Evolutionary conservation across 2,329 filamentous ascomycete genomes (phyloP).

Genomic region (Exophiala calicioides): DNA sequence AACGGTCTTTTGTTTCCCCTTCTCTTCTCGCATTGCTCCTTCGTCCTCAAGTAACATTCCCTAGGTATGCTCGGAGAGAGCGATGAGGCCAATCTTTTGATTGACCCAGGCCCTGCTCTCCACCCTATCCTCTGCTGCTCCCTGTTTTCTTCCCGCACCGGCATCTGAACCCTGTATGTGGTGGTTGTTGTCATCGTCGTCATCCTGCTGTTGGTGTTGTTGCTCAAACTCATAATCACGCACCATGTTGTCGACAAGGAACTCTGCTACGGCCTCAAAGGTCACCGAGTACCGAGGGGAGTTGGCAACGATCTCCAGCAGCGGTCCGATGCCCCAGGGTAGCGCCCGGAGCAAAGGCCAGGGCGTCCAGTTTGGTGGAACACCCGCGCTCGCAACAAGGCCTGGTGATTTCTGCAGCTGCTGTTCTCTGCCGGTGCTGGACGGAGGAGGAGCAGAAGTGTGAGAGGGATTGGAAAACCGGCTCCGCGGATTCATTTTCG

Average conservation of each 20-base stretch:
- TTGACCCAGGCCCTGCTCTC: no score
- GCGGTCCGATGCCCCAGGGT: constrained; percentile 2
- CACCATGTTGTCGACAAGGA: constrained; percentile 1
- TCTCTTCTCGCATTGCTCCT: no score
- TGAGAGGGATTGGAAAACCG: neutral
- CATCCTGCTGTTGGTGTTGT: neutral
- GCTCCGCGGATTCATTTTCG: constrained; percentile 1
- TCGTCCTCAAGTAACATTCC: no score
- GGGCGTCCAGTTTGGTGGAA: constrained; percentile 1
- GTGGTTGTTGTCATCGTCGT: neutral
- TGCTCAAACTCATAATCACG: neutral
- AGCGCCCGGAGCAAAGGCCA: neutral
- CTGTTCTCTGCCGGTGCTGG: no score
- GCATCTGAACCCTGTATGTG: no score
- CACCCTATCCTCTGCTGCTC: no score
- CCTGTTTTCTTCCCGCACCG: no score
- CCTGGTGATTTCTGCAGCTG: neutral
- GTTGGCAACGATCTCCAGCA: constrained; percentile 10
- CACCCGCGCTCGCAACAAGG: constrained; percentile 1
- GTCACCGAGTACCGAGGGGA: constrained; percentile 1
- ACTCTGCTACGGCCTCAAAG: constrained; percentile 1
- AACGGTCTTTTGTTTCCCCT: no score
- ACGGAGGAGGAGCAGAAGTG: no score
- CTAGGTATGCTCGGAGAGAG: no score
- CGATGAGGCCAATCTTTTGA: no score